Conservation (phyloP, 441 rosid genomes). For the Populus hybrid region DNA sequence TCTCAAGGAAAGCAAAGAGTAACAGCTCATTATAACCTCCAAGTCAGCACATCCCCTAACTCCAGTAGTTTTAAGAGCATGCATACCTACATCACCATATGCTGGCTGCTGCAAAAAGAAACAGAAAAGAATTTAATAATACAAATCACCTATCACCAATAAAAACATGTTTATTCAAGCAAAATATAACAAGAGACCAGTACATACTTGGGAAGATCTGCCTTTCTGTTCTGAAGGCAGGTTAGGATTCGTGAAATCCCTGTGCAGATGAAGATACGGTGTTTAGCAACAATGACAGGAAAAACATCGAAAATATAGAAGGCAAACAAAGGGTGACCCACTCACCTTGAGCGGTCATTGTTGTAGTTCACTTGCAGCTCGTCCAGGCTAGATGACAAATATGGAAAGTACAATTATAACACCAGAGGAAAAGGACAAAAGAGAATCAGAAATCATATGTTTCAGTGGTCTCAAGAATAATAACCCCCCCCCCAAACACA, state of each 20-base stretch:
- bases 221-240: conserved; percentile 94
- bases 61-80: conserved; percentile 34
- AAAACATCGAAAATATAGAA: not conserved
- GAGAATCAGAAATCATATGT: not conserved
- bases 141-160: not conserved
- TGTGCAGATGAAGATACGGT: conserved; percentile 22
- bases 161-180: not conserved
- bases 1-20: conserved; percentile 14
- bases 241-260: conserved; percentile 94
- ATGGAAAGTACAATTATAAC: conserved; percentile 15
- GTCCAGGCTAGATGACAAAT: conserved; percentile 66
- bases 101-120: conserved; percentile 56
- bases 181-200: conserved; percentile 9
- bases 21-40: conserved; percentile 16
- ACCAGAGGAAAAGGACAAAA: not conserved
- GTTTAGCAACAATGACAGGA: conserved; percentile 7
- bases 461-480: no score
- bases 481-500: not conserved
- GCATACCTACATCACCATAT: conserved; percentile 79
- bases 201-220: conserved; percentile 78
- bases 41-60: conserved; percentile 33
- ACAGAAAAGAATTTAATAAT: conserved; percentile 19
- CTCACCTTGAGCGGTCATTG: conserved; percentile 91
- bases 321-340: not conserved
- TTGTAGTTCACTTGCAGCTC: conserved; percentile 98